Conservation (phyloP, 2,329 filamentous ascomycete genomes). For the Alternaria sp. region DNA sequence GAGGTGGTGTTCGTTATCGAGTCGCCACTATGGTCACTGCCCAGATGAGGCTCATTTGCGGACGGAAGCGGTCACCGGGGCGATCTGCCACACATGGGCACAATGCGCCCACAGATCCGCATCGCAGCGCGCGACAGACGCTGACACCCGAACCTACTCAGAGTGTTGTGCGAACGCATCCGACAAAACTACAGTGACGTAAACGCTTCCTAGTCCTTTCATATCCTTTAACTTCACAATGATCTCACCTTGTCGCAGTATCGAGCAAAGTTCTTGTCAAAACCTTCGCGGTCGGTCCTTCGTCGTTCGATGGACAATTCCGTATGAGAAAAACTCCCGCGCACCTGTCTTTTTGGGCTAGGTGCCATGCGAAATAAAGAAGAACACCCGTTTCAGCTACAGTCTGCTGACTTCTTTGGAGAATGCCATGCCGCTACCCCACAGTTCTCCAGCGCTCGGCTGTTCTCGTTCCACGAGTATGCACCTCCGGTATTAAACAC, state of each 20-base stretch:
- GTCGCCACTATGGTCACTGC: not conserved
- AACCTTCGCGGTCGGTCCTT: not conserved
- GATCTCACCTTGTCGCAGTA: not conserved
- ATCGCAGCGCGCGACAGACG: not conserved
- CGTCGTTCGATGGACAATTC: not conserved
- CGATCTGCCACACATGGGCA: not conserved
- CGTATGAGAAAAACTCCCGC: not conserved
- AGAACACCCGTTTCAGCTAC: not conserved
- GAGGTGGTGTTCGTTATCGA: not conserved
- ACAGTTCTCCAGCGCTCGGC: constrained; percentile 23
- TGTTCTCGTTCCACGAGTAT: constrained; percentile 24
- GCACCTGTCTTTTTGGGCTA: not conserved
- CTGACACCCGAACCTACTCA: not conserved
- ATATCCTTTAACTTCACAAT: not conserved
- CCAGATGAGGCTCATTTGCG: not conserved
- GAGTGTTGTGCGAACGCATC: not conserved
- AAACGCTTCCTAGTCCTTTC: not conserved
- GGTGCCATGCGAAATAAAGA: not conserved
- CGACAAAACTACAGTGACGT: not conserved
- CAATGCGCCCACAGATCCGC: not conserved
- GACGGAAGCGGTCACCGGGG: not conserved
- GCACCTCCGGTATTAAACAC: constrained; percentile 27
- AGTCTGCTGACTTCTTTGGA: constrained; percentile 11
- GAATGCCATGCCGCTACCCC: constrained; percentile 17
- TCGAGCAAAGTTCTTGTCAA: not conserved